Base-by-base conservation (phyloP, 2,329 filamentous ascomycete genomes). In the Arthrobotrys conoides region DNA sequence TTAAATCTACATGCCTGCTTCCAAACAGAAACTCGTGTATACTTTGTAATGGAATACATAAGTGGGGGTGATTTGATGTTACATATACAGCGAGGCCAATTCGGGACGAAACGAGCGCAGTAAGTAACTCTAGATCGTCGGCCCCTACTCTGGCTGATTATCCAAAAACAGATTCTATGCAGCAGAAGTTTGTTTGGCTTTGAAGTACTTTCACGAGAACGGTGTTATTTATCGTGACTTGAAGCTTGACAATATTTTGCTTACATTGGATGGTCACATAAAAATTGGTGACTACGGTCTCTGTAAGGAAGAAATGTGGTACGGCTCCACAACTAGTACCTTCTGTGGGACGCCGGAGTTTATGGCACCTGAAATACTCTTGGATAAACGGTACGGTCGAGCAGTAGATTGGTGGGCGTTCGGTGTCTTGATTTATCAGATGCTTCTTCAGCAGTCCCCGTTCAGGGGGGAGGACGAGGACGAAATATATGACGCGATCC, bases 221-320 rank as follows among this genome's bases (percentile, higher is more conserved):
- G 96, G 96, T 70, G 96, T 99, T 83, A 97, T 99, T 82, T 99
- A 99, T 85, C 90, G 91, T 85, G 91, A 93, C 85, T 84, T 93
- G 84, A 93, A 93, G 84, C 87, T 93, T 76, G 91, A 93, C 85
- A 93, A 99, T 84, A 99, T 99, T 83, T 88, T 99, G 57, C 87
- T 99, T 83, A 96, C 94, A 0, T 88, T 97, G 55, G 96, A 99
- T 83, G 96, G 96, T 27, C 96, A 99, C 84, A 97, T 99, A 87
- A 98, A 98, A 88, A 94, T 99, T 87, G 96, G 90, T 67, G 96
- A 99, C 88, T 99, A 97, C 84, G 96, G 96, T 89, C 89, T 99
- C 61, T 99, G 96, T 87, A 99, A 99, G 86, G 96, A 99, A 84
- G 94, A 99, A 82, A 99, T 99, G 96, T 99, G 95, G 94, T 99